phyloP scores from a whole-genome alignment of 75 land plant genomes.

The Picea glauca region DNA sequence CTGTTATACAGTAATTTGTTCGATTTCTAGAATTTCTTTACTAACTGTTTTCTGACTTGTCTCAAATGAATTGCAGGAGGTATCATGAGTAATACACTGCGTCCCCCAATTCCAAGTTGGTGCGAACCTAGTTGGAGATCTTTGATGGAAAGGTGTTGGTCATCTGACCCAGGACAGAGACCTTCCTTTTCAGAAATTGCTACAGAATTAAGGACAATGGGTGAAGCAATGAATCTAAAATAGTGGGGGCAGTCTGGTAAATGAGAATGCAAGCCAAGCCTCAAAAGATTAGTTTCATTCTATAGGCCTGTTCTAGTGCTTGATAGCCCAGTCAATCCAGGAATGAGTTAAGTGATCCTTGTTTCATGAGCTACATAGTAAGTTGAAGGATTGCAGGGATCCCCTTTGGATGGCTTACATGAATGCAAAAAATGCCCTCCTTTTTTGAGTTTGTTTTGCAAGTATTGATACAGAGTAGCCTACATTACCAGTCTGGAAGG shows the following conservation, averaged over 20 bases:
- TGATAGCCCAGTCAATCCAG: background rate
- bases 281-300: background rate
- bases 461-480: background rate
- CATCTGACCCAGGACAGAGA: conserved; percentile 60
- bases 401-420: background rate
- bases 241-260: conserved; percentile 13
- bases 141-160: conserved; percentile 86
- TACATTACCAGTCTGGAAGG: background rate
- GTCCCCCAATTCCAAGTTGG: conserved; percentile 78
- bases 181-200: conserved; percentile 82
- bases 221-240: conserved; percentile 63
- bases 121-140: conserved; percentile 90
- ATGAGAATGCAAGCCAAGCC: background rate
- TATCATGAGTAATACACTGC: conserved; percentile 70
- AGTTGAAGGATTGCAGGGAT: background rate
- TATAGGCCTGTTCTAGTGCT: background rate
- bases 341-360: background rate
- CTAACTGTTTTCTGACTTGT: background rate
- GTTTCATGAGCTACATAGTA: background rate
- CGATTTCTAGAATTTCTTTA: background rate
- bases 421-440: background rate
- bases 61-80: conserved; percentile 47
- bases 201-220: conserved; percentile 70
- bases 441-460: background rate
- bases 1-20: background rate